Base-by-base conservation (phyloP, 202 grass and related monocot genomes). In the Setaria italica region DNA sequence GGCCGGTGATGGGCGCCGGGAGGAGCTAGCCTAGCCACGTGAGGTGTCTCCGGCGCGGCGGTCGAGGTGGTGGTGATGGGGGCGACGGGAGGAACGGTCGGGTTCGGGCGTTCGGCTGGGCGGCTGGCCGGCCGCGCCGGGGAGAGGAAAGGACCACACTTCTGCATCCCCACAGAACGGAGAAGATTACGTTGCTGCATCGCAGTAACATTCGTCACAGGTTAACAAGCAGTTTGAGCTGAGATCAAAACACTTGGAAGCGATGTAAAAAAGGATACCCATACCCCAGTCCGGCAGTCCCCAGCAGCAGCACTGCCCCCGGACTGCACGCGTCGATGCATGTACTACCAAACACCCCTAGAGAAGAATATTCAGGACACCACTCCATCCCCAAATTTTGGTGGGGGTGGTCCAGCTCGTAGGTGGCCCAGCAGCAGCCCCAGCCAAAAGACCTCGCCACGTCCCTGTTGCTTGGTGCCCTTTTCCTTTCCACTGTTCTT, bases 381-480 rank as follows among this genome's bases (percentile, higher is more conserved):
- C n/a, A 13, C 39, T 74, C 80, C 80, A 63, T 59, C 19, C 29
- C 42, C 67, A 41, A 59, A 60, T 55, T 54, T 64, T 59, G 58
- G 51, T 58, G 80, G 49, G 41, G 67, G 71, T 89, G 83, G 83
- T 86, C 83, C 83, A 56, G 20, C 7, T 35, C 12, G 79, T 71
- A 60, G 80, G 3, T 51, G 17, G 16, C 30, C 4, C 0, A 10
- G 56, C 0, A 10, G 67, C 59, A 30, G 69, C 17, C 25, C 25
- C 25, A 25, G 25, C 25, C 25, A 25, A 25, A 25, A 83, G 80
- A 14, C 70, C 46, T 57, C 37, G 80, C 79, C 6, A 75, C 60
- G 75, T 87, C 80, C 68, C 75, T 83, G 80, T 87, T 87, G 80
- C 89, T 80, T 90, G 41, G 29, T 45, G 47, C 50, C 20, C 51